Conservation (phyloP, 2,329 filamentous ascomycete genomes). For the Diaporthe citriasiana region DNA sequence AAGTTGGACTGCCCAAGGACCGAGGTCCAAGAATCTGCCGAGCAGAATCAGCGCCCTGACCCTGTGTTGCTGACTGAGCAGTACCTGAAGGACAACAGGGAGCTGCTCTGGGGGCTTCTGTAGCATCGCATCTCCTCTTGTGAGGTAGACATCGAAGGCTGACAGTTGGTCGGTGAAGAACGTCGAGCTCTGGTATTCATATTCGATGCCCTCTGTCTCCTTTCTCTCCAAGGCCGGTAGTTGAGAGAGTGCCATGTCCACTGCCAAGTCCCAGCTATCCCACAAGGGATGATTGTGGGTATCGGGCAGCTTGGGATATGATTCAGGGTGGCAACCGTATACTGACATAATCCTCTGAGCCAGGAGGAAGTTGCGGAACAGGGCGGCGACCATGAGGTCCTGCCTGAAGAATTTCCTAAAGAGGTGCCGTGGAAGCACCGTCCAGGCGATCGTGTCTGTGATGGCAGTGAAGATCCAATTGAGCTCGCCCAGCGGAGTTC, state of each 20-base stretch:
- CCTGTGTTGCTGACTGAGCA: slow-evolving; percentile 94
- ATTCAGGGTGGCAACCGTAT: slow-evolving; percentile 95
- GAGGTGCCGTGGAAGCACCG: slow-evolving; percentile 86
- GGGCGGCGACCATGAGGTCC: slow-evolving; percentile 97
- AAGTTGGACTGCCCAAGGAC: slow-evolving; percentile 98
- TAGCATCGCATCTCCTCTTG: slow-evolving; percentile 82
- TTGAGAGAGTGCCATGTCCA: slow-evolving; percentile 94
- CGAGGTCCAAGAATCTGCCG: slow-evolving; percentile 93
- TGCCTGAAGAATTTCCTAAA: slow-evolving; percentile 98
- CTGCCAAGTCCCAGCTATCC: slow-evolving; percentile 97
- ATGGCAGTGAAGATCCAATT: slow-evolving; percentile 99
- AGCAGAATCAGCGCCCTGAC: slow-evolving; percentile 91
- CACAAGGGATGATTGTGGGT: slow-evolving; percentile 95
- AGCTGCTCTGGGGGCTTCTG: slow-evolving; percentile 94
- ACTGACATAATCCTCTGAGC: slow-evolving; percentile 96
- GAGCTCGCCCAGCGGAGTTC: slow-evolving; percentile 93
- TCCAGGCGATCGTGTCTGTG: slow-evolving; percentile 99
- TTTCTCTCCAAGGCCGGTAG: slow-evolving; percentile 87
- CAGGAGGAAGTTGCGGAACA: slow-evolving; percentile 96
- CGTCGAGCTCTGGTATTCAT: slow-evolving; percentile 93
- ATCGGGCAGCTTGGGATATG: slow-evolving; percentile 90
- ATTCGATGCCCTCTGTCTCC: slow-evolving; percentile 80
- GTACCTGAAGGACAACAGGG: slow-evolving; percentile 94
- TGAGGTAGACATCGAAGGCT: slow-evolving; percentile 95
- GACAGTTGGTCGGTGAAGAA: slow-evolving; percentile 98